A percentile compares a stretch with the other conserved stretches of the same genome.
Evolutionary conservation across 2,329 filamentous ascomycete species (phyloP).

Genomic region (Sporothrix humicola): DNA sequence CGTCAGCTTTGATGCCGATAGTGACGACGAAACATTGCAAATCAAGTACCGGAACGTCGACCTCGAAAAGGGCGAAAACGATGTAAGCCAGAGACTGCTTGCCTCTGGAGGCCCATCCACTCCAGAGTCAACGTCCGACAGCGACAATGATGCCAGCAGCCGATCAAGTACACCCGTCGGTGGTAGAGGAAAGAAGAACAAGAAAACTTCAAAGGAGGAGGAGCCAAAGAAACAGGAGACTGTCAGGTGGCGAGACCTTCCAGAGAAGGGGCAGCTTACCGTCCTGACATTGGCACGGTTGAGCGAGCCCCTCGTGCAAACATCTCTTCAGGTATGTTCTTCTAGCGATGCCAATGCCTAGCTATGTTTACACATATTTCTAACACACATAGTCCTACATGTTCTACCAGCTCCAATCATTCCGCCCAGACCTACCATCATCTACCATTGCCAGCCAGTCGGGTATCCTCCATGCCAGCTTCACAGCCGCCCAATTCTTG

Average conservation of each 20-base stretch:
- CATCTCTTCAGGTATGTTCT: constrained; percentile 59
- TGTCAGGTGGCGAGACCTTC: constrained; percentile 74
- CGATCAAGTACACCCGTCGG: not conserved
- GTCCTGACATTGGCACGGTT: constrained; percentile 79
- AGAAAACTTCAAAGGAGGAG: not conserved
- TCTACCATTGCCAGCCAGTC: constrained; percentile 77
- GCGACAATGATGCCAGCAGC: not conserved
- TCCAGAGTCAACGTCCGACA: not conserved
- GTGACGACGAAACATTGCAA: constrained; percentile 9
- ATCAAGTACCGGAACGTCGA: not conserved
- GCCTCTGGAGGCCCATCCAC: not conserved
- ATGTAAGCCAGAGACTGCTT: constrained; percentile 26
- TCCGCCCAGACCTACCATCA: constrained; percentile 60
- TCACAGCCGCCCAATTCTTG: constrained; percentile 80
- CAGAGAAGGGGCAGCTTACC: constrained; percentile 75
- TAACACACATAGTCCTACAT: constrained; percentile 66
- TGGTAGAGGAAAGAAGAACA: constrained; percentile 3
- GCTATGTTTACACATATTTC: not conserved
- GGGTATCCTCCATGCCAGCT: constrained; percentile 77
- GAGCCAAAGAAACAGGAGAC: constrained; percentile 10
- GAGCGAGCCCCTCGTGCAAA: constrained; percentile 82
- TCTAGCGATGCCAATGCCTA: too few species aligned
- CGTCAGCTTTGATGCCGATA: constrained; percentile 14
- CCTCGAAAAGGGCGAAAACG: constrained; percentile 23
- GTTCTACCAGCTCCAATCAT: constrained; percentile 87